phyloP scores from a whole-genome alignment of 306 rosid genomes.

The Pterocarpus santalinus region DNA sequence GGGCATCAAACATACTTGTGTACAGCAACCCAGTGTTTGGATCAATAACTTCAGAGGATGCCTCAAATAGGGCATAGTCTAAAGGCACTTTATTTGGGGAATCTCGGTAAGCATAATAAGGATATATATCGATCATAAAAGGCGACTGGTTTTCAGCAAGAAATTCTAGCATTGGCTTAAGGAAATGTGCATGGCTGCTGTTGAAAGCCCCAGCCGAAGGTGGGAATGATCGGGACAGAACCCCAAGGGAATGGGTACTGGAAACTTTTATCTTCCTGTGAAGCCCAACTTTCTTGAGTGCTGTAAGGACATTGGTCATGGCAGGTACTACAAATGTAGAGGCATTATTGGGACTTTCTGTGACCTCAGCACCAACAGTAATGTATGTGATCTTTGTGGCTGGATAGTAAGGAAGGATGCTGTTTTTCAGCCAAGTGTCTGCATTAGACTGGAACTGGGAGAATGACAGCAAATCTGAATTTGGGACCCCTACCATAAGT shows the following conservation, averaged over 20 bases:
- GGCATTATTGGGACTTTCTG: slow-evolving; percentile 71
- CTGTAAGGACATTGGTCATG: slow-evolving; percentile 86
- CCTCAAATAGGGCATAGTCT: slow-evolving; percentile 87
- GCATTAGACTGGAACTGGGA: slow-evolving; percentile 96
- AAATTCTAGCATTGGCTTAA: slow-evolving; percentile 94
- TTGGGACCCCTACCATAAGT: slow-evolving; percentile 90
- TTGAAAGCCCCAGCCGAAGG: slow-evolving; percentile 98
- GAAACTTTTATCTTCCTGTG: slow-evolving; percentile 87
- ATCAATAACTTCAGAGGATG: slow-evolving; percentile 93
- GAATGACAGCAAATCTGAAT: slow-evolving; percentile 82
- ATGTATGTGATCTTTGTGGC: slow-evolving; percentile 91
- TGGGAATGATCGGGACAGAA: slow-evolving; percentile 92
- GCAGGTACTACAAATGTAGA: slow-evolving; percentile 87
- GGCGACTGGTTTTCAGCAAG: slow-evolving; percentile 95
- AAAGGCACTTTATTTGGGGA: slow-evolving; percentile 77
- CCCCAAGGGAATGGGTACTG: slow-evolving; percentile 95
- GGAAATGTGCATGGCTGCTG: slow-evolving; percentile 84
- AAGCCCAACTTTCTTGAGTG: slow-evolving; percentile 82
- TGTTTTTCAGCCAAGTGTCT: slow-evolving; percentile 90
- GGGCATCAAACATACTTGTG: slow-evolving; percentile 96
- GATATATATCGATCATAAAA: slow-evolving; percentile 96
- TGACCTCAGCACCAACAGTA: slow-evolving; percentile 95
- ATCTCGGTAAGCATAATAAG: slow-evolving; percentile 94
- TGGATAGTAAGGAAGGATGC: slow-evolving; percentile 87
- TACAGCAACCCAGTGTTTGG: slow-evolving; percentile 95